Evolutionary conservation across 306 rosid genomes (phyloP).

Genomic region (Lupinus albus): DNA sequence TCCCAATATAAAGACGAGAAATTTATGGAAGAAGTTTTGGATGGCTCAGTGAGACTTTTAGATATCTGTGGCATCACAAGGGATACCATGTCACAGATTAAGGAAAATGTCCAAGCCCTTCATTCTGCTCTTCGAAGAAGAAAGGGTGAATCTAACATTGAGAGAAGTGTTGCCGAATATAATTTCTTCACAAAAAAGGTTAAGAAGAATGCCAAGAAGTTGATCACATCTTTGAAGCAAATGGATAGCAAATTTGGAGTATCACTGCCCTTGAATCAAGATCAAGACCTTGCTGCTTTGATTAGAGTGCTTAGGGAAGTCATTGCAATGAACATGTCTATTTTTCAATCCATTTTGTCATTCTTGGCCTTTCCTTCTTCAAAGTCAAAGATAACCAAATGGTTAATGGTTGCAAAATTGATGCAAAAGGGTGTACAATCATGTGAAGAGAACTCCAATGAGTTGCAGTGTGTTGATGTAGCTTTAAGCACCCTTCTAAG

Average conservation of each 20-base stretch:
- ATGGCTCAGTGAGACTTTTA: slow-evolving; percentile 64
- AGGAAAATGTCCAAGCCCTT: slow-evolving; percentile 58
- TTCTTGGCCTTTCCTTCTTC: slow-evolving; percentile 44
- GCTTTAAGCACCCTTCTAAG: slow-evolving; percentile 34
- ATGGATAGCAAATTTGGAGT: slow-evolving; percentile 48
- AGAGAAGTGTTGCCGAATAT: slow-evolving; percentile 46
- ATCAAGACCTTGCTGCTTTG: slow-evolving; percentile 40
- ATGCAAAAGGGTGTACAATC: slow-evolving; percentile 49
- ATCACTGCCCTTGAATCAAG: slow-evolving; percentile 35
- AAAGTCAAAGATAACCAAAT: slow-evolving; percentile 41
- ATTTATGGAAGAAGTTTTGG: slow-evolving; percentile 59
- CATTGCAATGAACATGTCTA: slow-evolving; percentile 38
- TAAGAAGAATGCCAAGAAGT: slow-evolving; percentile 57
- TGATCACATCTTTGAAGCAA: slow-evolving; percentile 45
- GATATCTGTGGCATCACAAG: slow-evolving; percentile 69
- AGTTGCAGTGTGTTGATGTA: slow-evolving; percentile 49
- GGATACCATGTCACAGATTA: slow-evolving; percentile 53
- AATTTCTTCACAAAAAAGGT: slow-evolving; percentile 51
- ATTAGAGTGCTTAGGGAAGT: slow-evolving; percentile 48
- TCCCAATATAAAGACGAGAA: slow-evolving; percentile 47
- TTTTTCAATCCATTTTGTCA: slow-evolving; percentile 48
- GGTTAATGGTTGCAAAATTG: slow-evolving; percentile 52
- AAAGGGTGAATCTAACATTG: slow-evolving; percentile 56
- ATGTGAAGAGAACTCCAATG: slow-evolving; percentile 48
- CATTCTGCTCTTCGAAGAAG: slow-evolving; percentile 68